Conservation (phyloP, 441 rosid genomes). For the Adansonia grandidieri region DNA sequence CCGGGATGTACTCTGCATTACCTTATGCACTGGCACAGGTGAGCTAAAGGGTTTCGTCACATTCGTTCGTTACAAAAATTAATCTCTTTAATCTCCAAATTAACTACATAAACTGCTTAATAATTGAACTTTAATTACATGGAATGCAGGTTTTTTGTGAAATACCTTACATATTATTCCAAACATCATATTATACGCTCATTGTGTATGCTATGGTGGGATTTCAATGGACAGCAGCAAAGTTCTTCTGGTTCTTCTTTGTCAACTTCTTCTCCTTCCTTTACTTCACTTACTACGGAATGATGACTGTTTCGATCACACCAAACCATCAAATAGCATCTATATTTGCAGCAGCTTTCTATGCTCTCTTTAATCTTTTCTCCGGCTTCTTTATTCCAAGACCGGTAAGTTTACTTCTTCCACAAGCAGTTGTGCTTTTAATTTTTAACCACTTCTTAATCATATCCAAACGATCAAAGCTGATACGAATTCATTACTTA, state of each 20-base stretch:
- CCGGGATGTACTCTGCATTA: constrained; percentile 90
- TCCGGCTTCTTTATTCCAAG: constrained; percentile 92
- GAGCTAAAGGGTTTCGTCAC: constrained; percentile 3
- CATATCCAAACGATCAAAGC: not conserved
- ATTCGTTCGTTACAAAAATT: not conserved
- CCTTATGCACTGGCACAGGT: constrained; percentile 96
- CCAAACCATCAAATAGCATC: constrained; percentile 94
- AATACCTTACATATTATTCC: constrained; percentile 76
- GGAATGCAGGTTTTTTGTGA: constrained; percentile 68
- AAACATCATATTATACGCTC: constrained; percentile 66
- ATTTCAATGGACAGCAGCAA: constrained; percentile 76
- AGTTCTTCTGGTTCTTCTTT: constrained; percentile 91
- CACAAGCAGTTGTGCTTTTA: not conserved
- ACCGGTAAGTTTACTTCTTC: constrained; percentile 56
- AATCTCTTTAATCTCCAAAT: not conserved
- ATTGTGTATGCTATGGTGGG: constrained; percentile 82
- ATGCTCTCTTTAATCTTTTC: constrained; percentile 78
- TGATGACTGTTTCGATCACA: constrained; percentile 89
- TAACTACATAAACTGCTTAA: not conserved
- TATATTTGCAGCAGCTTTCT: constrained; percentile 79
- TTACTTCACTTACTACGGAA: constrained; percentile 94
- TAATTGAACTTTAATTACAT: not conserved
- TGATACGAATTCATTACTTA: not conserved
- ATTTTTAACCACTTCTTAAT: not conserved
- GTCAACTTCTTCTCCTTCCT: constrained; percentile 84